Evolutionary conservation across 768 basidiomycete species (phyloP), one percentile per base, ranked within the genome.

Genomic region (Hemileccinum rubropunctum): DNA sequence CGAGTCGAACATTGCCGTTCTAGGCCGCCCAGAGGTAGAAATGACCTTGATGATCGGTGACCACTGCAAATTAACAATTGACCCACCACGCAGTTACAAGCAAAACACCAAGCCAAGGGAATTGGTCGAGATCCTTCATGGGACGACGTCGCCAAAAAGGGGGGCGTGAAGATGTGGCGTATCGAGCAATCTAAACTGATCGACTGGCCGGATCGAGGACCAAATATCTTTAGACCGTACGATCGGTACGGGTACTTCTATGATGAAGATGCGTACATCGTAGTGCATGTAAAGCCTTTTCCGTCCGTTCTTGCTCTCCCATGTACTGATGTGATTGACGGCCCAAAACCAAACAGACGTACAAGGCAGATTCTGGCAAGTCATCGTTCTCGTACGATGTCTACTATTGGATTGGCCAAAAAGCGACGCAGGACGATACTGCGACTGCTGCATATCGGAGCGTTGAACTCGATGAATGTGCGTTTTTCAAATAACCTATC

Each of bases 391-490:
- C 74, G 0, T 82, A 79, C 57, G 73, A 85, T 60, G 69, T 86
- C 26, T 82, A 85, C 62, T 84, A 84, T 61, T 85, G 82, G 82
- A 67, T 84, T 4, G 82, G 84, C 12, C 66, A 74, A 48, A 68
- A 80, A 44, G 83, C 82, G 1, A 77, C 72, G 18, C 78, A 81
- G 57, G 81, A 84, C 51, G 82, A 85, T 60, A 80, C 66, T 13
- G 80, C 77, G 2, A 82, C 80, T 6, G 82, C 81, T 10, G 81
- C 80, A 4, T 84, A 82, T 62, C 84, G 83, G 71, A 81, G 81
- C 6, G 81, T 84, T 11, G 83, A 84, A 60, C 69, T 83, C 1
- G 84, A 85, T 52, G 83, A 84, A 55, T 74, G 82, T 84, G 45
- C 45, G 79, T 71, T 5, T n/a, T 9, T 32, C 36, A 6, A 21